These are phyloP conservation scores for Fusarium setosum DNA, from an alignment of 2,329 filamentous ascomycete genomes.

Conservation along the genomic window DNA sequence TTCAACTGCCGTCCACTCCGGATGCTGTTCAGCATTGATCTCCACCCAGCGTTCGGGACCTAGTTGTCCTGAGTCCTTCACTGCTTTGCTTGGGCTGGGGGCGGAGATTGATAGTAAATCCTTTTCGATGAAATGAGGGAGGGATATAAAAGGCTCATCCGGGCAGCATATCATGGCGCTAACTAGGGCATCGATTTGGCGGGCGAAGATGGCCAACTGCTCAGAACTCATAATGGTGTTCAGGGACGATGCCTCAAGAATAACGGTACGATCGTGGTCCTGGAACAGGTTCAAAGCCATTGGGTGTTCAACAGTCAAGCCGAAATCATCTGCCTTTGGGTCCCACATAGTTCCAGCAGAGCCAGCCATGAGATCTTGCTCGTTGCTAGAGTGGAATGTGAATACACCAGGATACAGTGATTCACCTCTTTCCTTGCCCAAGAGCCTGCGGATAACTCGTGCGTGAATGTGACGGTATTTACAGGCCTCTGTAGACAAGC, in stretches of 20 bases:
- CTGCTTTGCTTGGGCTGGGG: not conserved
- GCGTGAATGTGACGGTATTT: constrained; percentile 1
- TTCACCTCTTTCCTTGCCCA: constrained; percentile 1
- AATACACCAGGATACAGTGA: constrained; percentile 4
- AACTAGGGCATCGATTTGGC: constrained; percentile 4
- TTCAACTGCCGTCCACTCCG: constrained; percentile 7
- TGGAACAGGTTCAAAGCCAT: constrained; percentile 7
- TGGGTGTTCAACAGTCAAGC: constrained; percentile 3
- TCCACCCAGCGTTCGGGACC: constrained; percentile 3
- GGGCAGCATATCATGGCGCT: not conserved
- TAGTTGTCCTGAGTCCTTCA: not conserved
- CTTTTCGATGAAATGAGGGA: not conserved
- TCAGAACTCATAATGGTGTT: constrained; percentile 3
- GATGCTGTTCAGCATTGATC: constrained; percentile 1
- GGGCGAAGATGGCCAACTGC: not conserved
- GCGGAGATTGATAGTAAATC: not conserved
- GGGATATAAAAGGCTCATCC: not conserved
- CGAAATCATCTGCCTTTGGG: not conserved
- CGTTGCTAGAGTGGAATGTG: not conserved
- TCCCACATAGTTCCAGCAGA: constrained; percentile 5
- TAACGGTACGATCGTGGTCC: not conserved
- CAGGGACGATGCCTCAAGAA: constrained; percentile 5
- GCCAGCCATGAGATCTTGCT: not conserved
- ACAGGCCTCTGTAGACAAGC: not conserved
- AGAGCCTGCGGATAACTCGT: constrained; percentile 4